Evolutionary conservation across 306 rosid species (phyloP), one percentile per base, ranked within the genome.

Genomic region (Comarum palustre): DNA sequence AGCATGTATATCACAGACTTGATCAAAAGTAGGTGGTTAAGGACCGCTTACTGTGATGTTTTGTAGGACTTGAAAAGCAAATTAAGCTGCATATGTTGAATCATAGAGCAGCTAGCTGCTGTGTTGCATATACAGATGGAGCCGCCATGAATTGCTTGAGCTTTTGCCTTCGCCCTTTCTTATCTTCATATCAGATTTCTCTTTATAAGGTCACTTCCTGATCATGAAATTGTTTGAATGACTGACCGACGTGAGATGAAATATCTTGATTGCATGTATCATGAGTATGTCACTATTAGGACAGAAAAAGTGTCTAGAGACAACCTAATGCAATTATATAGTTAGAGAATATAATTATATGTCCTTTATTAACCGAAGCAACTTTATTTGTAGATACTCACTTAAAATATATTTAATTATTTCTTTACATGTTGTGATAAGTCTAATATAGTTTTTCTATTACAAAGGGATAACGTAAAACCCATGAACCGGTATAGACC

Each of bases 101-200:
- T 12, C 50, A 4, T 45, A 48, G 55, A 22, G 8, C 42, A 24
- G 29, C 45, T 0, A 3, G 27, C 41, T 12, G 42, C 42, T 5
- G 38, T 27, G 64, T 25, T 58, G 36, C 64, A 14, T 2, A 13
- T 58, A 25, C 38, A 31, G 42, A 39, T 34, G 29, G 24, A 70
- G 24, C 36, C 34, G 8, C 36, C 54, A 52, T 6, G 8, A 2
- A 2, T 43, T 12, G 66, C 42, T 55, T 47, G 19, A 24, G 15
- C 62, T 69, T 69, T 50, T 31, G 61, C 62, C 50, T 68, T 67
- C 19, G 34, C 17, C 47, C 32, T 69, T 69, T 50, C 25, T 11
- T 19, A 69, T 69, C 60, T 32, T 22, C 41, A 67, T 31, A 47
- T 47, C 72, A 47, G 19, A 32, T 4, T 10, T 68, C 43, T 9